phyloP scores from a whole-genome alignment of 176 grass and related monocot species.

The Calamus simplicifolius region DNA sequence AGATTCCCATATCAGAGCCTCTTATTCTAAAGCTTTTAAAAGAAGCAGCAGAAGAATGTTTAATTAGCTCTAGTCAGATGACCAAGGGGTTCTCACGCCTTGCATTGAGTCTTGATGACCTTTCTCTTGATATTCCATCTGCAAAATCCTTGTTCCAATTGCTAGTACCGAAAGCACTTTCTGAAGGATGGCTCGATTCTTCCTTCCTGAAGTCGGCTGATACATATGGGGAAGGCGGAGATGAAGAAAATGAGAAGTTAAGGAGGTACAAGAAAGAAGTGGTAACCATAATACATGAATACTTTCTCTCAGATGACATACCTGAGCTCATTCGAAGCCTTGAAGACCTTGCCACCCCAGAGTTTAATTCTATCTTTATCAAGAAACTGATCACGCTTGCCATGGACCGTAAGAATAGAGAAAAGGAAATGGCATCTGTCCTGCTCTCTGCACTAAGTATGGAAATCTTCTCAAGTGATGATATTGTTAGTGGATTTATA shows the following conservation, averaged over 20 bases:
- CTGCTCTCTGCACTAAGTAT: slow-evolving; percentile 5
- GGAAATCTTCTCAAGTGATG: slow-evolving; percentile 17
- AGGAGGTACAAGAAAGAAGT: slow-evolving; percentile 16
- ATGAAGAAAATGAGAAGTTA: slow-evolving; percentile 3
- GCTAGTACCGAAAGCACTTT: slow-evolving; percentile 4
- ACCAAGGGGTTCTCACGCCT: slow-evolving; percentile 10
- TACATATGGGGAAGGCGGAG: background rate
- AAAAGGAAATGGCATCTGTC: slow-evolving; percentile 21
- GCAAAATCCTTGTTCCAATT: slow-evolving; percentile 12
- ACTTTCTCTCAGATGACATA: slow-evolving; percentile 20
- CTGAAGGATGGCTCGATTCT: slow-evolving; percentile 14
- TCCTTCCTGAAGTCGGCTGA: slow-evolving; percentile 7
- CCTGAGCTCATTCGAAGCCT: slow-evolving; percentile 12
- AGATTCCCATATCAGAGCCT: slow-evolving; percentile 6
- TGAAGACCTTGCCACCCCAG: slow-evolving; percentile 9
- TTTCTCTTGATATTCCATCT: slow-evolving; percentile 17
- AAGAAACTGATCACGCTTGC: slow-evolving; percentile 23
- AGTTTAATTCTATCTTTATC: slow-evolving; percentile 15
- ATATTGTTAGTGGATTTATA: slow-evolving; percentile 17
- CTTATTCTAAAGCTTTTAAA: slow-evolving; percentile 16
- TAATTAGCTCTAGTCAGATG: slow-evolving; percentile 21
- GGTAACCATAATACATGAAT: slow-evolving; percentile 15
- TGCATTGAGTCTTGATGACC: slow-evolving; percentile 16
- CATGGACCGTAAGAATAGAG: slow-evolving; percentile 22
- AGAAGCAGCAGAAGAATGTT: slow-evolving; percentile 15